Evolutionary conservation across 1,284 basidiomycete species (phyloP), one percentile per base, ranked within the genome.

Genomic region (Entoloma clypeatum): DNA sequence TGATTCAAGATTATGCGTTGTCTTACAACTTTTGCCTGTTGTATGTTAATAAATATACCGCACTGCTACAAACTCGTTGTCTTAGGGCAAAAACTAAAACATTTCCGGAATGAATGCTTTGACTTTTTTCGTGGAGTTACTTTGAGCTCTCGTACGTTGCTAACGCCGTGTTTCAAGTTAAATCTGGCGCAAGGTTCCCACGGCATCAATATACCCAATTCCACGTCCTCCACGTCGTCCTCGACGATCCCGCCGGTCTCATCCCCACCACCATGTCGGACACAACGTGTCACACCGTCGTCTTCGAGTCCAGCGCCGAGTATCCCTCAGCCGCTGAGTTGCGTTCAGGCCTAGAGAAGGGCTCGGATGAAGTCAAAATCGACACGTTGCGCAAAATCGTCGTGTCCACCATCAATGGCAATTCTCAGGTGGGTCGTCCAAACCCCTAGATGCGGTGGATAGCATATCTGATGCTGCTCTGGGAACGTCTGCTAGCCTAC

Each of bases 331-430:
- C 78, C 1, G 76, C 84, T 54, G 95, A 99, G 55, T 77, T 99
- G 42, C 79, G 93, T 46, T 77, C 81, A 49, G 80, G 82, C 31
- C 76, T 99, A 38, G 91, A 98, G 71, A 97, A 96, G 68, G 94
- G 93, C 45, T 81, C 86, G n/a, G 95, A 98, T 67, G 95, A 98
- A 56, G 84, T 93, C 70, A 99, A 98, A 74, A 72, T 97, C 58
- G 94, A 99, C 68, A 93, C 94, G 56, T 83, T 99, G 72, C 81
- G 93, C 60, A 87, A 85, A 68, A 96, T 99, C 68, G 91, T 99
- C 56, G 79, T 94, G 45, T 84, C 91, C 32, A 99, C 94, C 34
- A 86, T 97, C 65, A 98, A 97, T 71, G 95, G 95, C 22, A 92
- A 92, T 63, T 77, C 87, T 52, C 83, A 86, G 70, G 86, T 78